Percentiles rank a stretch among this genome's conserved stretches.
phyloP scores from a whole-genome alignment of 805 yeast genomes.

The Candida nemodendra region DNA sequence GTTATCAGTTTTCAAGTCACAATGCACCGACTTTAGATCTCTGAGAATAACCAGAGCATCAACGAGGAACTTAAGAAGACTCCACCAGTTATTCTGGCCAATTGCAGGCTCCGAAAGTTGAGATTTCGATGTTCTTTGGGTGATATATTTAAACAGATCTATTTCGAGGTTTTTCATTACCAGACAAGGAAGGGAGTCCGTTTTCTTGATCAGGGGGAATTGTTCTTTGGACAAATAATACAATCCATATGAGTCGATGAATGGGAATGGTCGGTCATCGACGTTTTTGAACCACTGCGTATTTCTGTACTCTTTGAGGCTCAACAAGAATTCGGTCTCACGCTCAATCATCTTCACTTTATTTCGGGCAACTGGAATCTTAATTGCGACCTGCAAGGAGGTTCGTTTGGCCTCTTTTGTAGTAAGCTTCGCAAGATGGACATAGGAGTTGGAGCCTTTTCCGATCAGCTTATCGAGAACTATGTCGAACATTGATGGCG shows the following conservation, averaged over 20 bases:
- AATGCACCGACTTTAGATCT: constrained; percentile 38
- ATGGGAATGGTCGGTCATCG: constrained; percentile 18
- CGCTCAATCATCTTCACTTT: constrained; percentile 26
- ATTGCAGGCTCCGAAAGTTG: constrained; percentile 14
- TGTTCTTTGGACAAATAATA: constrained; percentile 24
- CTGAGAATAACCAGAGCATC: constrained; percentile 27
- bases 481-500: constrained; percentile 20
- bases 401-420: constrained; percentile 8
- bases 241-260: constrained; percentile 30
- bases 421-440: constrained; percentile 21
- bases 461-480: constrained; percentile 23
- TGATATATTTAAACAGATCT: constrained; percentile 28
- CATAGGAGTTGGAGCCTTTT: constrained; percentile 32
- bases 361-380: constrained; percentile 28
- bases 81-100: constrained; percentile 33
- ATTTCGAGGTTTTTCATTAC: constrained; percentile 28
- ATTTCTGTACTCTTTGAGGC: constrained; percentile 19
- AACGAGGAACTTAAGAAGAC: constrained; percentile 28
- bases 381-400: constrained; percentile 24
- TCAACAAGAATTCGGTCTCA: constrained; percentile 26
- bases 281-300: constrained; percentile 12
- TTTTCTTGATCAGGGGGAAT: constrained; percentile 25
- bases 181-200: constrained; percentile 29
- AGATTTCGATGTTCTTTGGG: background rate
- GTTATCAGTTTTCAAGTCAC: constrained; percentile 49